Evolutionary conservation across 345 rosid species (phyloP), one percentile per base, ranked within the genome.

Genomic region (Salix purpurea): DNA sequence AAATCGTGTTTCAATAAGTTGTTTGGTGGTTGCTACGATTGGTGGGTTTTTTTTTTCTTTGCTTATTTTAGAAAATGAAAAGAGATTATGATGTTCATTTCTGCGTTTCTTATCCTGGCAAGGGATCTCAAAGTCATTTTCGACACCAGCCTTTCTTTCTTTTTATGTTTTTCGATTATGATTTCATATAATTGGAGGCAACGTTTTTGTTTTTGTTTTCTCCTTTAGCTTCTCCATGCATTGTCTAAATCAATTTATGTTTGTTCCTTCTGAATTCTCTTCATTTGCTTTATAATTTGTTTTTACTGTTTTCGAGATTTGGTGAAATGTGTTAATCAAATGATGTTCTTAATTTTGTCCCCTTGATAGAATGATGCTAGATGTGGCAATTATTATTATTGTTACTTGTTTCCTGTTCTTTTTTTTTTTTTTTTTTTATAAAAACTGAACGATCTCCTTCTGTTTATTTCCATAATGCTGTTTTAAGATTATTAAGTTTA

Each of bases 51-150:
- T 5, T 65, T 50, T 56, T 71, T 75, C 66, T 42, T 61, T 48
- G 76, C 73, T 64, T 34, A 54, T 48, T 37, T 14, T 23, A 71
- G 28, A 72, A 74, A 76, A 37, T 64, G 67, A 46, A 58, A 58
- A 58, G 16, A 10, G 69, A 21, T 18, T 76, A 52, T 74, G 81
- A 77, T 36, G 70, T 60, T 72, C 80, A 79, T 77, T 79, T 72
- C 70, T 65, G 60, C 37, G 82, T 79, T 62, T 66, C 68, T 67
- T 62, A 54, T 72, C 62, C 76, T 26, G 82, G 85, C 71, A 82
- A 56, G 82, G 91, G 75, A 76, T 80, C 37, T 28, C 78, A 61
- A 82, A 84, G 95, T 85, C 84, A 72, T 85, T 85, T 84, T 81
- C 80, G 54, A 62, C 5, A 11, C 26, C 46, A 46, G 30, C 62